Conservation (phyloP, 345 rosid species). For the Alliaria petiolata region DNA sequence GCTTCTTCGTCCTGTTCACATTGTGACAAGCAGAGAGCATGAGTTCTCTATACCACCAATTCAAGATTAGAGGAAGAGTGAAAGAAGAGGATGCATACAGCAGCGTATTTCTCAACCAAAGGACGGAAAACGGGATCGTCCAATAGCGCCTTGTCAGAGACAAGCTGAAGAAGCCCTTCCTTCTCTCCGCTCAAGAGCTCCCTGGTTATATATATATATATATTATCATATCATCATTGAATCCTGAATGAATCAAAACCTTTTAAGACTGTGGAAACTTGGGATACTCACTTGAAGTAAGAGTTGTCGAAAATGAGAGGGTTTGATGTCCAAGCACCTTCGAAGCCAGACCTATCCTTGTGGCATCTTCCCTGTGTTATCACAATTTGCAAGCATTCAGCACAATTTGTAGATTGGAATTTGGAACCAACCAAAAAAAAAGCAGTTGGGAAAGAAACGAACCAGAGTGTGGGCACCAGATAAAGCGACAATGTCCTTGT, state of each 20-base stretch:
- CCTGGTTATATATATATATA: conserved; percentile 35
- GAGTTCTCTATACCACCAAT: background rate
- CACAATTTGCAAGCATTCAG: background rate
- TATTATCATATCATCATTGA: background rate
- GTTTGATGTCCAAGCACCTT: conserved; percentile 88
- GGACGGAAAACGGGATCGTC: conserved; percentile 85
- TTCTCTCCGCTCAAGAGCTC: conserved; percentile 82
- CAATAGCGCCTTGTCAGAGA: conserved; percentile 81
- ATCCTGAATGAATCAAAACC: background rate
- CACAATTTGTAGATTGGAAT: background rate
- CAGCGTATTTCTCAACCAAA: conserved; percentile 85
- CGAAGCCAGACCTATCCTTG: conserved; percentile 97
- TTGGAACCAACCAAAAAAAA: background rate
- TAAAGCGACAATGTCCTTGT: conserved; percentile 85
- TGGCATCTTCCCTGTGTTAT: conserved; percentile 78
- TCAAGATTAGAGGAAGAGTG: background rate
- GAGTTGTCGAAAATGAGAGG: conserved; percentile 90
- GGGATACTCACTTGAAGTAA: conserved; percentile 67
- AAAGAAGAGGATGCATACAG: conserved; percentile 31
- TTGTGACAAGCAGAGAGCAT: background rate
- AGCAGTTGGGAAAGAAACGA: conserved; percentile 10
- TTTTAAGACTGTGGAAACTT: background rate
- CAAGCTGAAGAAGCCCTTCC: conserved; percentile 78
- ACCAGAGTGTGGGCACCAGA: conserved; percentile 98
- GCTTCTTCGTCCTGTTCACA: conserved; percentile 82